Conservation (phyloP, 2,329 filamentous ascomycete species). For the Diaporthe velutina region DNA sequence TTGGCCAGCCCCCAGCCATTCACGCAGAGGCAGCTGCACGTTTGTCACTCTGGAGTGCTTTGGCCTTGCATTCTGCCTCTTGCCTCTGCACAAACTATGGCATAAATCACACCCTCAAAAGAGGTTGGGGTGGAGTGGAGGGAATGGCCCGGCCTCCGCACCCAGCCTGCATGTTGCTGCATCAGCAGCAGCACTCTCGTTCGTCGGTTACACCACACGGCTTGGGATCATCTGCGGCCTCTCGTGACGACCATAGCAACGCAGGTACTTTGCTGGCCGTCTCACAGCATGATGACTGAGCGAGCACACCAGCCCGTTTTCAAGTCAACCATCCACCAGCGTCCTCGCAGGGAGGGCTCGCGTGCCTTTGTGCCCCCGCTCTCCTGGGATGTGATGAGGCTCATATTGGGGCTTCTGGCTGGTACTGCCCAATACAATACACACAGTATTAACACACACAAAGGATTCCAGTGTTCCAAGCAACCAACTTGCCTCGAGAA, state of each 20-base stretch:
- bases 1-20: slow-evolving; percentile 4
- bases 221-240: slow-evolving; percentile 37
- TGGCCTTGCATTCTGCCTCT: slow-evolving; percentile 20
- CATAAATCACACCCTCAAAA: slow-evolving; percentile 12
- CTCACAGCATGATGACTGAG: slow-evolving; percentile 27
- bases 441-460: too few species aligned
- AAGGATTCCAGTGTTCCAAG: neutral
- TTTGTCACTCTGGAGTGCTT: slow-evolving; percentile 31
- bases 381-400: slow-evolving; percentile 10
- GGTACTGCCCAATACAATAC: neutral
- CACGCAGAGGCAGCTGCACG: slow-evolving; percentile 6
- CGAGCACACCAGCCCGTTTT: neutral
- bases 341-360: slow-evolving; percentile 8
- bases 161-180: slow-evolving; percentile 22
- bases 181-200: neutral
- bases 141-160: neutral
- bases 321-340: slow-evolving; percentile 35
- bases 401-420: neutral
- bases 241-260: slow-evolving; percentile 39
- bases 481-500: neutral
- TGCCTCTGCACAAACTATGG: slow-evolving; percentile 16
- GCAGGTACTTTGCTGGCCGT: slow-evolving; percentile 39
- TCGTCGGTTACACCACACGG: neutral
- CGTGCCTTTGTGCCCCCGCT: slow-evolving; percentile 12
- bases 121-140: neutral